Percentiles rank a stretch among this genome's conserved stretches.
Evolutionary conservation across 2,329 filamentous ascomycete genomes (phyloP).

Genomic region (Colletotrichum lentis): DNA sequence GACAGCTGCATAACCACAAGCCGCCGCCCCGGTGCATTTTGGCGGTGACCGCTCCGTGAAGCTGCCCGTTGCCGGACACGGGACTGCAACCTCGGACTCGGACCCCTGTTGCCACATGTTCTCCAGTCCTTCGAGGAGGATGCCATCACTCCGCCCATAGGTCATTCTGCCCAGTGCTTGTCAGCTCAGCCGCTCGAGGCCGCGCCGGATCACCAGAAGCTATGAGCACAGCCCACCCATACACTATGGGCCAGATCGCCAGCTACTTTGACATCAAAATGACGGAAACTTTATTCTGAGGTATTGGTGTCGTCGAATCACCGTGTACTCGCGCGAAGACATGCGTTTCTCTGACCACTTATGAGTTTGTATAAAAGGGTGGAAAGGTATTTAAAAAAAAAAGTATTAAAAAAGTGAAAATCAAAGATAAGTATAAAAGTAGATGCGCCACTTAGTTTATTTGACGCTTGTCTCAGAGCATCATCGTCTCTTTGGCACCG

Average conservation of each 20-base stretch:
- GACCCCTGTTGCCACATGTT: not conserved
- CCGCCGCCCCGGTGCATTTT: not conserved
- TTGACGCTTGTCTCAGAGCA: not conserved
- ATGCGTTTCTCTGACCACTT: slow-evolving; percentile 8
- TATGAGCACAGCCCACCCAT: not conserved
- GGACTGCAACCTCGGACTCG: too few relatives aligned
- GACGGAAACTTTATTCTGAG: not conserved
- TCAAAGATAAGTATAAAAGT: too few relatives aligned
- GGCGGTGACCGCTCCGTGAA: not conserved
- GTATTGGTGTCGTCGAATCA: not conserved
- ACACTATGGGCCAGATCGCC: not conserved
- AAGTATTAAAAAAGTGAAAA: too few relatives aligned
- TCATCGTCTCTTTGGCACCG: not conserved
- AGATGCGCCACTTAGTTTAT: not conserved
- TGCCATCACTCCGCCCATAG: not conserved
- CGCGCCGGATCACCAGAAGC: not conserved
- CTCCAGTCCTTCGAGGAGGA: not conserved
- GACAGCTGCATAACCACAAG: slow-evolving; percentile 2
- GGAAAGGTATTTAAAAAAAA: too few relatives aligned
- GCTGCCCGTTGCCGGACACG: not conserved
- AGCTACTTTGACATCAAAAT: not conserved
- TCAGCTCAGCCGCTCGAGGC: not conserved
- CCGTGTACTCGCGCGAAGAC: not conserved
- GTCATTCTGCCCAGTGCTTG: too few relatives aligned
- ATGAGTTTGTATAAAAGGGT: too few relatives aligned